Conservation (phyloP, 495 filamentous ascomycete species). For the Neurospora hispaniola region DNA sequence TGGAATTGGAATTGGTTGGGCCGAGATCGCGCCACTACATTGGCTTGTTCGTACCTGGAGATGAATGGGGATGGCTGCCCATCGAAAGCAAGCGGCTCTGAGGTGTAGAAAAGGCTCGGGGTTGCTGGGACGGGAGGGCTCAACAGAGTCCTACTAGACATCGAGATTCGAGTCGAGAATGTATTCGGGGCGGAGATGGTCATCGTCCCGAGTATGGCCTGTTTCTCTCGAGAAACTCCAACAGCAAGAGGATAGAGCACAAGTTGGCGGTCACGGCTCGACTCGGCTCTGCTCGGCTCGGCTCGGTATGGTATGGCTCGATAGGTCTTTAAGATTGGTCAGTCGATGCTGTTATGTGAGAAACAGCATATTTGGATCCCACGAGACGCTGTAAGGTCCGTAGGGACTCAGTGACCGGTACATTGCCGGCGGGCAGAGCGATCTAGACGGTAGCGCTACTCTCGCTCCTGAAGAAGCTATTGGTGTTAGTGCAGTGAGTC, state of each 20-base stretch:
- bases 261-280: too few relatives aligned
- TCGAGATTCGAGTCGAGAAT: too few relatives aligned
- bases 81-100: not conserved
- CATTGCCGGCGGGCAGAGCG: not conserved
- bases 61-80: too few relatives aligned
- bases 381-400: not conserved
- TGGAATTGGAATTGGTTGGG: too few relatives aligned
- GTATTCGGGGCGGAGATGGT: too few relatives aligned
- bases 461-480: not conserved
- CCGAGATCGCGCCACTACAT: too few relatives aligned
- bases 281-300: too few relatives aligned
- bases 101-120: not conserved
- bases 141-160: too few relatives aligned
- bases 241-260: too few relatives aligned
- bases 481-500: not conserved
- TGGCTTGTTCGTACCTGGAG: too few relatives aligned
- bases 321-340: not conserved
- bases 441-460: not conserved
- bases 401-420: not conserved
- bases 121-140: not conserved
- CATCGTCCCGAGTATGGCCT: too few relatives aligned
- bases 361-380: not conserved
- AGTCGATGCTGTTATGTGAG: not conserved
- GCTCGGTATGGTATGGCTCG: not conserved
- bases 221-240: too few relatives aligned